Conservation (phyloP, 2,329 filamentous ascomycete species). For the Arthroderma sp. region DNA sequence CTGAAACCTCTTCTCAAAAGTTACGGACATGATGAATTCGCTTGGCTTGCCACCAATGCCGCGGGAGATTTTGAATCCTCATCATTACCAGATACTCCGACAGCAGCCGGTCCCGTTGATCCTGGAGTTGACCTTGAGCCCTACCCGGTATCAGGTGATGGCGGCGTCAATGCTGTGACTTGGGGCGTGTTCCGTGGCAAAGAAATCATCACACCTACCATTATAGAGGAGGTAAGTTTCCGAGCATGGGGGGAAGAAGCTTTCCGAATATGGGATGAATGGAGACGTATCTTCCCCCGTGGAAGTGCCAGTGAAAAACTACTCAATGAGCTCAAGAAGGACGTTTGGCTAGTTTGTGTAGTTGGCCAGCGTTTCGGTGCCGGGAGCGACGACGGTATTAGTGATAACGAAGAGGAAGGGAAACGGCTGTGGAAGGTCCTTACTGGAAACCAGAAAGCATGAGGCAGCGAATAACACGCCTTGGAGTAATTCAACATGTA, state of each 20-base stretch:
- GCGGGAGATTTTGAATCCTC: conserved; percentile 64
- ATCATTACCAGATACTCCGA: conserved; percentile 20
- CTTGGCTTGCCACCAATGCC: conserved; percentile 77
- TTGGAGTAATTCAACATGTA: no score
- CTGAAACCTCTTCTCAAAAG: conserved; percentile 51
- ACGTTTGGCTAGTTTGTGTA: conserved; percentile 75
- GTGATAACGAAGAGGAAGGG: conserved; percentile 26
- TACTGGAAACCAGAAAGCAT: conserved; percentile 15
- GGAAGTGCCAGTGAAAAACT: conserved; percentile 58
- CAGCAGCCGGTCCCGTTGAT: conserved; percentile 9
- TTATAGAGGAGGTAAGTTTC: conserved; percentile 92
- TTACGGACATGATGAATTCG: conserved; percentile 53
- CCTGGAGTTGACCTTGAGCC: conserved; percentile 36
- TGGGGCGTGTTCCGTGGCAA: conserved; percentile 94
- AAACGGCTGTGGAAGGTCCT: conserved; percentile 29
- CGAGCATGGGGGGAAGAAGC: conserved; percentile 90
- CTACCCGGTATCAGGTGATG: conserved; percentile 19
- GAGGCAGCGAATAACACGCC: not conserved
- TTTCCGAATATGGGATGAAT: conserved; percentile 89
- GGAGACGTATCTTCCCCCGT: conserved; percentile 75
- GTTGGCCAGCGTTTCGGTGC: conserved; percentile 35
- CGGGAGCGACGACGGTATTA: conserved; percentile 24
- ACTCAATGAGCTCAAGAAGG: conserved; percentile 52
- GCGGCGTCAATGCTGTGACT: conserved; percentile 81
- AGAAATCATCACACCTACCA: conserved; percentile 91